Evolutionary conservation across 257 asterid species (phyloP), one percentile per base, ranked within the genome.

Genomic region (Primulina eburnea): DNA sequence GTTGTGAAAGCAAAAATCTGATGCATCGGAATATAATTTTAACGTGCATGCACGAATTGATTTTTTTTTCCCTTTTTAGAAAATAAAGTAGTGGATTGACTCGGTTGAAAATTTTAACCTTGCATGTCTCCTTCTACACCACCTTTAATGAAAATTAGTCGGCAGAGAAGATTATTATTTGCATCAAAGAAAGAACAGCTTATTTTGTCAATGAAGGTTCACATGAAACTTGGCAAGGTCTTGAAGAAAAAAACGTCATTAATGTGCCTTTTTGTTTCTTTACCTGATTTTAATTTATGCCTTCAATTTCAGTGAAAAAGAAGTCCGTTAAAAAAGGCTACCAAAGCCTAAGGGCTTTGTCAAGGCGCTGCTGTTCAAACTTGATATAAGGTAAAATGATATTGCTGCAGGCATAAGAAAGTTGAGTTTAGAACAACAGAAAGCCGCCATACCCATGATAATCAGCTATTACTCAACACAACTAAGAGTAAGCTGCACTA

Each of bases 361-460:
- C 1, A 80, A 70, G 70, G 84, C 95, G 33, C 84, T 90, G 33
- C 84, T 90, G 11, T 86, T 74, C 78, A 70, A 77, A 21, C 16
- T 88, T 34, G 95, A 90, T 57, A 88, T 90, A 9, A 95, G 95
- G 12, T 95, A 90, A 73, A 90, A 88, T 40, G 96, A 90, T 60
- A 21, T 88, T 17, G 79, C 87, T 57, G 78, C 73, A 0, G 80
- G 74, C 6, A 58, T 83, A 16, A 55, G 76, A 47, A 78, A 63
- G 30, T 47, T 69, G 40, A 78, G 72, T 29, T 32, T 24, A 21
- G 70, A 78, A 57, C 56, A 62, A 40, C 85, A 84, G 57, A 60
- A 52, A 18, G 75, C 81, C 14, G 80, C 80, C 0, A 30, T 90
- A 16, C 79, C 82, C 2, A 20, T 70, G 20, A 76, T 84, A 37